Conservation (phyloP, 2,329 filamentous ascomycete genomes). For the Nannizziopsis arthrosporioides region DNA sequence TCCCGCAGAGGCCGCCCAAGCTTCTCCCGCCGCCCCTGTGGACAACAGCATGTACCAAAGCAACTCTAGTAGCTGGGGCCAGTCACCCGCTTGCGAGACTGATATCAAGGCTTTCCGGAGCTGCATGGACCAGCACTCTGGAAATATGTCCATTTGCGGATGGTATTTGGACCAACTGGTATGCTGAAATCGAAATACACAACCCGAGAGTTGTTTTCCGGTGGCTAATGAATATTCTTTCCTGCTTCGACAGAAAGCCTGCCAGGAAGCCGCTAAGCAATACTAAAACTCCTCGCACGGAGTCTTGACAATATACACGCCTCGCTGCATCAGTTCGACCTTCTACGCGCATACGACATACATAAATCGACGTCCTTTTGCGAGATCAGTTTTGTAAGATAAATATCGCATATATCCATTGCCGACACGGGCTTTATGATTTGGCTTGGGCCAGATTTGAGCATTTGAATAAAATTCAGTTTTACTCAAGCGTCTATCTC, state of each 20-base stretch:
- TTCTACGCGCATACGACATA: neutral
- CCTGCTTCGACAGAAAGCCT: slow-evolving; percentile 52
- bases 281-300: slow-evolving; percentile 41
- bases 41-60: slow-evolving; percentile 37
- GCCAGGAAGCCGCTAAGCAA: slow-evolving; percentile 62
- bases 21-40: slow-evolving; percentile 40
- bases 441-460: neutral
- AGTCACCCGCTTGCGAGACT: slow-evolving; percentile 56
- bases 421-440: neutral
- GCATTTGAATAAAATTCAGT: neutral
- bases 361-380: neutral
- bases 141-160: slow-evolving; percentile 88
- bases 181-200: slow-evolving; percentile 16
- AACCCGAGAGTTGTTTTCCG: neutral
- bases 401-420: slow-evolving; percentile 1
- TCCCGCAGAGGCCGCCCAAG: slow-evolving; percentile 44
- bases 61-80: slow-evolving; percentile 37
- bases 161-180: slow-evolving; percentile 95
- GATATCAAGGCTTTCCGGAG: slow-evolving; percentile 79
- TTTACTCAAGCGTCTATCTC: neutral
- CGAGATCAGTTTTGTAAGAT: slow-evolving; percentile 2
- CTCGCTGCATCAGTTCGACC: neutral
- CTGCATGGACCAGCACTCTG: slow-evolving; percentile 92
- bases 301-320: neutral
- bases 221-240: neutral